A percentile compares a stretch with the other conserved stretches of the same genome.
Evolutionary conservation across 106 monocot species (phyloP).

Genomic region (Agapanthus africanus): DNA sequence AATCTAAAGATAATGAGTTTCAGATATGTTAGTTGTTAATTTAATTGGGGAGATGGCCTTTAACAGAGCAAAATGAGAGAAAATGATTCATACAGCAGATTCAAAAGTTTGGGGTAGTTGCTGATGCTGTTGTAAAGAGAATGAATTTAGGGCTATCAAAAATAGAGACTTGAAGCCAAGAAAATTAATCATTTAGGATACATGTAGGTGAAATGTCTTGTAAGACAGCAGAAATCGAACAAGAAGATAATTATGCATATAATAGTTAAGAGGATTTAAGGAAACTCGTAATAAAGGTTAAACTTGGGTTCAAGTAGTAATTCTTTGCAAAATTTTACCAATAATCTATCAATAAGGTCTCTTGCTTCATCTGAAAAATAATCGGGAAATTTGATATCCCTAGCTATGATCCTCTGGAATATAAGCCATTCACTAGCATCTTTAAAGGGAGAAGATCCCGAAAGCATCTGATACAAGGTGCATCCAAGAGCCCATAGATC

Average conservation of each 20-base stretch:
- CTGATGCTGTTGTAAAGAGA: no score
- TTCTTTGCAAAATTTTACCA: conserved; percentile 36
- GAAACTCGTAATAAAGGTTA: background rate
- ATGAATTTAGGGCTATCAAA: no score
- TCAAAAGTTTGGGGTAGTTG: no score
- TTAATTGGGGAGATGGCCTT: no score
- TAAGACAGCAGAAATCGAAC: background rate
- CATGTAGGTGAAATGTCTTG: background rate
- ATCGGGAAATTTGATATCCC: conserved; percentile 81
- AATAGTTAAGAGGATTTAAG: background rate
- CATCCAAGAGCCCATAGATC: conserved; percentile 98
- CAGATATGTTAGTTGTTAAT: no score
- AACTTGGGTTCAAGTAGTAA: background rate
- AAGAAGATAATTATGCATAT: background rate
- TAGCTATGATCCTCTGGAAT: conserved; percentile 87
- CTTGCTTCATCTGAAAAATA: conserved; percentile 79
- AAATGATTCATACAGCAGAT: no score
- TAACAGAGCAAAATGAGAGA: no score
- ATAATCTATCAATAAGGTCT: conserved; percentile 78
- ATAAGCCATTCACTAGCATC: conserved; percentile 97
- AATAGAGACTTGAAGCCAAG: background rate
- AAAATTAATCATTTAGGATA: background rate
- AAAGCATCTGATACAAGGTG: conserved; percentile 98
- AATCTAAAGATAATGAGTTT: background rate
- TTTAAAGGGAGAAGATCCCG: conserved; percentile 92